Evolutionary conservation across 2,329 filamentous ascomycete species (phyloP), one percentile per base, ranked within the genome.

Genomic region (Elsinoe perseae): DNA sequence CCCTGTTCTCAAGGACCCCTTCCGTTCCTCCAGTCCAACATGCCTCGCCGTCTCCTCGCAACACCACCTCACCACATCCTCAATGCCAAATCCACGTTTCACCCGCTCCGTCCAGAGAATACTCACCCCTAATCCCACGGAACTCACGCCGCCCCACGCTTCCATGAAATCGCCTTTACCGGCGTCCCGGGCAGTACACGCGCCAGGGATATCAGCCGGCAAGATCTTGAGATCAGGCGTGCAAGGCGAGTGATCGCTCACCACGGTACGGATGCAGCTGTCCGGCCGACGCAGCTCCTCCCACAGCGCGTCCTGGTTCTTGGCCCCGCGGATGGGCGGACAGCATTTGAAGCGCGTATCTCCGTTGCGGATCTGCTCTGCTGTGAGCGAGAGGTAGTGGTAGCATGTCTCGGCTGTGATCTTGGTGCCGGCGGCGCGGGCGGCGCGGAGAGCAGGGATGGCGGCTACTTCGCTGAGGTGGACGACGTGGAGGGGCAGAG

Each of bases 271-370:
- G 70, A 98, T 91, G 61, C 95, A 89, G 8, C 89, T 89, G 64
- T 91, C 84, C 30, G 77, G 75, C 23, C 66, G 74, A 62, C 61
- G 70, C 7, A 98, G 76, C 71, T 97, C 93, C 6, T 81, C 79
- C 93, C 93, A 98, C 0, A 98, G 79, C 1, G 80, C 81, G 64
- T 95, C 87, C 65, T 92, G 87, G 74, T 96, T 96, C 36, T 78
- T 74, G 64, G 85, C 82, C 61, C 82, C 84, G 56, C 91, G 86
- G 69, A 96, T 95, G 0, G 91, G 91, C 25, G 91, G 91, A 70
- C 91, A 95, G 78, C 91, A 96, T 73, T 96, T 96, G 76, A 95
- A 90, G 57, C 91, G 75, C 25, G 90, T 95, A 71, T 96, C 91
- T 43, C 91, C 91, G 61, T 89, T 82, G 57, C 82, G 78, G 57